Evolutionary conservation across 2,329 filamentous ascomycete species (phyloP), one percentile per base, ranked within the genome.

Genomic region (Aspergillus pseudoterreus): DNA sequence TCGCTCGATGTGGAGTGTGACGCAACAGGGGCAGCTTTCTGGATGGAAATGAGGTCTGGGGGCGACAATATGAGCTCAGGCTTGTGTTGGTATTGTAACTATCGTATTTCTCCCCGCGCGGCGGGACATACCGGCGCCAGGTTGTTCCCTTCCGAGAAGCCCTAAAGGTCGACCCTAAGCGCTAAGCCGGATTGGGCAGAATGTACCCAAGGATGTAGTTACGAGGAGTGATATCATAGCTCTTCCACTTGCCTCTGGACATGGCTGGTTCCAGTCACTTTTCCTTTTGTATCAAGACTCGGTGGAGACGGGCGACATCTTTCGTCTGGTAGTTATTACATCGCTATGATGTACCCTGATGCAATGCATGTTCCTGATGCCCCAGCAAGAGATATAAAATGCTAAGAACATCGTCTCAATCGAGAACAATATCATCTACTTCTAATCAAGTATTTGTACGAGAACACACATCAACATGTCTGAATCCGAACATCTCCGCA

Each of bases 291-390:
- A 27, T 42, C 35, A 41, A 17, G 30, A 35, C 36, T 46, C 43
- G 24, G 35, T 27, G 43, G 17, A 45, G 14, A 12, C 22, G 12
- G 21, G n/a, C 12, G 22, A 6, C 4, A 43, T 32, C 10, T 17
- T 32, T 4, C 2, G 21, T 9, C 17, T 12, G 19, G 30, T 19
- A n/a, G n/a, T 33, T 15, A 42, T 51, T 55, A 53, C 53, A 53
- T 55, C 47, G n/a, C 39, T 52, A 69, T 70, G 68, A 70, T 69
- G 65, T 61, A 59, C 36, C 51, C 65, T 67, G 66, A 69, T 63
- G 65, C 60, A 65, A 67, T 54, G 11, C 42, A 32, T 38, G 35
- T 38, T 38, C 35, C 35, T 38, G 35, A 4, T 38, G 35, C 35
- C 35, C 14, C 14, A n/a, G 35, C 14, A 15, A n/a, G 8, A 38